phyloP scores from a whole-genome alignment of 1,139 yeast species.

The Scheffersomyces insectosa region DNA sequence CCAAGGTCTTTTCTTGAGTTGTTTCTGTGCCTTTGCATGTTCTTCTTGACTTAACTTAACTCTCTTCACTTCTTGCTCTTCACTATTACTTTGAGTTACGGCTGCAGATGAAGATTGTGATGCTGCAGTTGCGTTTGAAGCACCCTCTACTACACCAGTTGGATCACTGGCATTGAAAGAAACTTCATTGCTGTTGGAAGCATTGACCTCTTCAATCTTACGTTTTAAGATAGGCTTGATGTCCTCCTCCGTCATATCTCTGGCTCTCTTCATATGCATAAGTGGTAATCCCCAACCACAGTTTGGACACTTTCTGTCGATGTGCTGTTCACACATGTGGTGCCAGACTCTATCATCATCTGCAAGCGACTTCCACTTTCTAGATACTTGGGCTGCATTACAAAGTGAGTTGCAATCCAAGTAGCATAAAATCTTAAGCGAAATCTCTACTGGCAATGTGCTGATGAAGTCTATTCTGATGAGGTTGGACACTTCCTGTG shows the following conservation, averaged over 20 bases:
- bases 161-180: conserved; percentile 7
- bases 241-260: conserved; percentile 45
- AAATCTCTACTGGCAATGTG: conserved; percentile 81
- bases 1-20: conserved; percentile 71
- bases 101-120: background rate
- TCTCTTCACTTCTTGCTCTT: conserved; percentile 7
- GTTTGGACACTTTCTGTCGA: conserved; percentile 93
- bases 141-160: background rate
- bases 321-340: conserved; percentile 97
- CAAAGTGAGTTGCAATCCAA: conserved; percentile 90
- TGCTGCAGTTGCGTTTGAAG: background rate
- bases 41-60: conserved; percentile 2
- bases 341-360: conserved; percentile 98
- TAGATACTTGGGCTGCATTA: conserved; percentile 89
- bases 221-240: conserved; percentile 26
- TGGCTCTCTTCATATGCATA: conserved; percentile 76
- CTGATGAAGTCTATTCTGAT: conserved; percentile 87
- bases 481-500: conserved; percentile 74
- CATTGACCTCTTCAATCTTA: conserved; percentile 24
- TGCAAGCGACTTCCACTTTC: conserved; percentile 82
- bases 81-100: background rate
- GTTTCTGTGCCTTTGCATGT: conserved; percentile 7
- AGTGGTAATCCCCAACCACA: conserved; percentile 99
- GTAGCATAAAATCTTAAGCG: conserved; percentile 82
- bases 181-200: conserved; percentile 4